Evolutionary conservation across 805 yeast species (phyloP).

Genomic region (Scheffersomyces coipomensis): DNA sequence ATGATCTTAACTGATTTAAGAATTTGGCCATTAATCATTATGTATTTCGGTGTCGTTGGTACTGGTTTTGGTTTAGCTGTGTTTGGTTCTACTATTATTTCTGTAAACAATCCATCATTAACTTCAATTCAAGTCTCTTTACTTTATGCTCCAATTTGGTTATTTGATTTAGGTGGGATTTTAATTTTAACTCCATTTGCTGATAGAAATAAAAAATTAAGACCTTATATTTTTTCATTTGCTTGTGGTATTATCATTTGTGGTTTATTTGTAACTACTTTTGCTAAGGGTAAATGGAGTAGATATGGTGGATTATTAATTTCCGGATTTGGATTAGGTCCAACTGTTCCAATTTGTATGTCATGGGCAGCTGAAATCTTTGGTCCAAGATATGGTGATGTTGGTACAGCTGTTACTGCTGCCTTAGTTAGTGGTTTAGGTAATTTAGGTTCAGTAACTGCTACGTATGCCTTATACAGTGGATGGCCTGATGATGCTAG

Average conservation of each 20-base stretch:
- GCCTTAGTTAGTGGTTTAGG: constrained; percentile 87
- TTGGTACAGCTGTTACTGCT: constrained; percentile 79
- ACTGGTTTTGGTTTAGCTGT: constrained; percentile 86
- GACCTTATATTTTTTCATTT: constrained; percentile 62
- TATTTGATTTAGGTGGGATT: constrained; percentile 77
- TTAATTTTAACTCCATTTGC: constrained; percentile 76
- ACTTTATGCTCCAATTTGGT: constrained; percentile 87
- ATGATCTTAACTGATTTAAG: constrained; percentile 59
- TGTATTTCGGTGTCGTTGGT: constrained; percentile 93
- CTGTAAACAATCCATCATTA: constrained; percentile 59
- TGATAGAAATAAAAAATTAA: constrained; percentile 57
- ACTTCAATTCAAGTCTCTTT: constrained; percentile 69
- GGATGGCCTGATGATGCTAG: constrained; percentile 84
- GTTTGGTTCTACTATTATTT: constrained; percentile 77
- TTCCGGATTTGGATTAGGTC: constrained; percentile 86
- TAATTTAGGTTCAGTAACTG: constrained; percentile 79
- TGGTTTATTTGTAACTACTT: constrained; percentile 77
- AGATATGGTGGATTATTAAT: constrained; percentile 78
- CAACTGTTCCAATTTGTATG: constrained; percentile 88
- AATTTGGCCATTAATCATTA: constrained; percentile 76
- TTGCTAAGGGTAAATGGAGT: constrained; percentile 70
- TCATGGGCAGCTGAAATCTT: constrained; percentile 79
- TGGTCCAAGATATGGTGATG: constrained; percentile 69
- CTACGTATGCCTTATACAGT: constrained; percentile 79
- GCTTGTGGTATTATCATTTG: constrained; percentile 67